Evolutionary conservation across 2,329 filamentous ascomycete genomes (phyloP), one percentile per base, ranked within the genome.

Genomic region (Elsinoe batatas): DNA sequence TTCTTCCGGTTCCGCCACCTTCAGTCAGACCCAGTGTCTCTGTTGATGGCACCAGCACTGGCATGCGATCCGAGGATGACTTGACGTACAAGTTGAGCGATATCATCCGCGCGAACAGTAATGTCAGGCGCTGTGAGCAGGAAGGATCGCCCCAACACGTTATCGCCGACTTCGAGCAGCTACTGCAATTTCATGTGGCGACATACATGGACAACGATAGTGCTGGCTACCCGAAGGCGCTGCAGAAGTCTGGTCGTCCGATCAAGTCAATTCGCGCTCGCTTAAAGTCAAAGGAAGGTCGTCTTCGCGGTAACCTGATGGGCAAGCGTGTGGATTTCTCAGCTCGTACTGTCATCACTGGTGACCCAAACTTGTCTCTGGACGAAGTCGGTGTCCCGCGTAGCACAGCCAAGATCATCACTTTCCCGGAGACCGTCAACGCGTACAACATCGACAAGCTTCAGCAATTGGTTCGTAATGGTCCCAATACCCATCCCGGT

Each of bases 151-250:
- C 93, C 0, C 84, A 88, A 61, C 93, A 98, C 71, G 89, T 97
- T 62, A 82, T 90, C 13, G 81, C 84, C 58, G 93, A 98, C 65
- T 97, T 96, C 58, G 89, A 95, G 71, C 83, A 85, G 60, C 76
- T 98, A 32, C 77, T 99, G 36, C 94, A 99, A 68, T 99, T 95
- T 68, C 94, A 98, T 67, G 91, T 98, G 58, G 94, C 94, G 42
- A 98, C 94, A 1, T 95, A 96, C 73, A 98, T 99, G 94, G 93
- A 98, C 72, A 99, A 98, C 65, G 91, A 98, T 69, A 96, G 97
- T 72, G 93, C 94, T 60, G 91, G 91, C 50, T 85, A 94, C 64
- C 93, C 93, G 2, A 90, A 93, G 64, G 91, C 93, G 2, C 78
- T 97, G 67, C 94, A 98, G 68, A 98, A 98, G 77, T 95, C 90